Evolutionary conservation across 2,329 filamentous ascomycete species (phyloP), one percentile per base, ranked within the genome.

Genomic region (Fusarium mundagurra): DNA sequence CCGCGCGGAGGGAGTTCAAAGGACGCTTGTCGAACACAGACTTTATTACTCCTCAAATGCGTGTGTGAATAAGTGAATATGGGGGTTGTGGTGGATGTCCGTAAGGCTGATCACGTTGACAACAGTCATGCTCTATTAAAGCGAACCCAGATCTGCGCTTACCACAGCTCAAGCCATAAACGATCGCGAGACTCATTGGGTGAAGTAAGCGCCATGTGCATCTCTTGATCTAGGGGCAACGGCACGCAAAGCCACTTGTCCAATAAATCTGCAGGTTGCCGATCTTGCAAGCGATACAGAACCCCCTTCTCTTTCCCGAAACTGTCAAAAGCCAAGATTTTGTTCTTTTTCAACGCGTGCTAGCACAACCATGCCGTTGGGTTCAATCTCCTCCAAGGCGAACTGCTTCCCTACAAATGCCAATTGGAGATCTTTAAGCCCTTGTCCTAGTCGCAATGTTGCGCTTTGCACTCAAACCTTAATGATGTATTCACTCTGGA

Each of bases 81-180:
- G 47, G 64, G 64, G 54, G 55, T 55, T 55, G 27, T 45, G 47
- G 53, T 50, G 72, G 38, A 45, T 58, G 29, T 45, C 33, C 45
- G 36, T 41, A 74, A 72, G 60, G 68, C 72, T 70, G 64, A 61
- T 53, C 39, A 53, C 47, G 53, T 55, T 47, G 47, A 43, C 45
- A 51, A 63, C 27, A 59, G 45, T n/a, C 34, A 47, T 53, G 39
- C 59, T 57, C 39, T 33, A 44, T 50, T 69, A 50, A 64, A 57
- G 68, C 43, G 68, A 75, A 69, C 68, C 57, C 58, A 67, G 73
- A 75, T 76, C 73, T 74, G 72, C 72, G 73, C 54, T 59, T 68
- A 67, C 69, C 61, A 72, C 59, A 69, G 54, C 47, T 69, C 73
- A 76, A 72, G 53, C 60, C 54, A 66, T 62, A n/a, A 50, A 58